Percentiles rank a stretch among this genome's conserved stretches.
These are phyloP conservation scores for Metarhizium humberi DNA, from an alignment of 2,329 filamentous ascomycete species.

Conservation along the genomic window DNA sequence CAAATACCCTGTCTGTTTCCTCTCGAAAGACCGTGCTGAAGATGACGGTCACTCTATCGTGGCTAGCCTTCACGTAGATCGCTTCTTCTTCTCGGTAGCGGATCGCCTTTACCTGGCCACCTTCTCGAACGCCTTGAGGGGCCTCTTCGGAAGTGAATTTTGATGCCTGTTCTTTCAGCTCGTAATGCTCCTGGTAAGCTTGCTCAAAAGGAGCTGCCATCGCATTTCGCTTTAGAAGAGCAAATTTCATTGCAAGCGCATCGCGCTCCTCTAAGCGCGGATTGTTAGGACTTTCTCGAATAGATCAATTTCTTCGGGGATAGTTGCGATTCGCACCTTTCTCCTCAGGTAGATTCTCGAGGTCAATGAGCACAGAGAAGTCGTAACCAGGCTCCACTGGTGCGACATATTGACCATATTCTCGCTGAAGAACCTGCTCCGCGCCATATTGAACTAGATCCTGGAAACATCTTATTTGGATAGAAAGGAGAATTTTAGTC, in stretches of 20 bases:
- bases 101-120: slow-evolving; percentile 88
- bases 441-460: slow-evolving; percentile 93
- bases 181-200: slow-evolving; percentile 87
- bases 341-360: slow-evolving; percentile 75
- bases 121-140: slow-evolving; percentile 80
- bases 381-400: slow-evolving; percentile 85
- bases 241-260: slow-evolving; percentile 77
- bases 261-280: slow-evolving; percentile 61
- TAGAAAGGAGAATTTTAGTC: slow-evolving; percentile 87
- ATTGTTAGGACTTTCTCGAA: slow-evolving; percentile 1
- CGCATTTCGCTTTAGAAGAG: slow-evolving; percentile 90
- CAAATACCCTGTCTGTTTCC: slow-evolving; percentile 94
- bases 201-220: slow-evolving; percentile 99
- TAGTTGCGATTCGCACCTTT: slow-evolving; percentile 43
- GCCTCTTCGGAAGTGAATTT: slow-evolving; percentile 92
- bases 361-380: slow-evolving; percentile 85
- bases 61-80: slow-evolving; percentile 96
- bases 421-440: slow-evolving; percentile 79
- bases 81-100: slow-evolving; percentile 98
- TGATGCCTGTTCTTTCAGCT: slow-evolving; percentile 76
- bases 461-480: slow-evolving; percentile 88
- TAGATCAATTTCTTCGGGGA: too few relatives aligned
- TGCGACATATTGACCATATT: slow-evolving; percentile 90
- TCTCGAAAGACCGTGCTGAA: slow-evolving; percentile 98
- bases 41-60: slow-evolving; percentile 96